phyloP scores from a whole-genome alignment of 2,329 filamentous ascomycete genomes.

The Ampelomyces quisqualis region DNA sequence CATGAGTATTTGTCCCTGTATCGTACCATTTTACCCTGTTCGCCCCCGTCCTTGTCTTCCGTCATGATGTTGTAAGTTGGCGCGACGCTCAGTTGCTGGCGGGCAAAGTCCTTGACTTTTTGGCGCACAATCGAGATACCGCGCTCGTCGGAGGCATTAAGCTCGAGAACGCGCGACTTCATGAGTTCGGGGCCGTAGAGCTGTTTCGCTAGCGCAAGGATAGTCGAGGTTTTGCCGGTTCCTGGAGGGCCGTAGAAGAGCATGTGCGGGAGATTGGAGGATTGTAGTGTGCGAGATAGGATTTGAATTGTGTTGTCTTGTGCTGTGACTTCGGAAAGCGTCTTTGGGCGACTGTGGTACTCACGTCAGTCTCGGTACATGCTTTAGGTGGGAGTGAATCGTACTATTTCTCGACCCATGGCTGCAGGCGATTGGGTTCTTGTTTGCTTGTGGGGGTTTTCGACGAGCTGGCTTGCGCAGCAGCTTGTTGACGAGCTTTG shows the following conservation, averaged over 20 bases:
- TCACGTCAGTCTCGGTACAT: slow-evolving; percentile 12
- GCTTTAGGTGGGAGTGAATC: slow-evolving; percentile 7
- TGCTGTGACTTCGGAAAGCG: slow-evolving; percentile 88
- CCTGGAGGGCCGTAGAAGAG: slow-evolving; percentile 98
- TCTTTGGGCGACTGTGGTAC: slow-evolving; percentile 93
- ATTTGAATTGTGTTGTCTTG: slow-evolving; percentile 97
- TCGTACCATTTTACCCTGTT: slow-evolving; percentile 30
- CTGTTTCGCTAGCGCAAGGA: slow-evolving; percentile 94
- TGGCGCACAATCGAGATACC: slow-evolving; percentile 96
- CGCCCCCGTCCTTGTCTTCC: slow-evolving; percentile 42
- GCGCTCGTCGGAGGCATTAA: slow-evolving; percentile 98
- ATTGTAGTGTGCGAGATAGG: slow-evolving; percentile 87
- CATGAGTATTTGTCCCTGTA: slow-evolving; percentile 76
- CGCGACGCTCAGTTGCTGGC: slow-evolving; percentile 87
- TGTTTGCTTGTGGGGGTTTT: slow-evolving; percentile 65
- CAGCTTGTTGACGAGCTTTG: slow-evolving; percentile 76
- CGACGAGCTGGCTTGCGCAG: slow-evolving; percentile 68
- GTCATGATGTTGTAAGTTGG: slow-evolving; percentile 63
- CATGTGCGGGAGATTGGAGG: slow-evolving; percentile 98
- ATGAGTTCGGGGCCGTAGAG: slow-evolving; percentile 95
- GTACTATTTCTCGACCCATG: slow-evolving; percentile 99
- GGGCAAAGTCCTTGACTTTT: slow-evolving; percentile 97
- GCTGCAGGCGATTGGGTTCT: slow-evolving; percentile 69
- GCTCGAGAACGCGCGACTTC: slow-evolving; percentile 91
- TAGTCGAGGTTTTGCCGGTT: slow-evolving; percentile 96